Conservation (phyloP, 2,329 filamentous ascomycete genomes). For the Penicillium sp. region DNA sequence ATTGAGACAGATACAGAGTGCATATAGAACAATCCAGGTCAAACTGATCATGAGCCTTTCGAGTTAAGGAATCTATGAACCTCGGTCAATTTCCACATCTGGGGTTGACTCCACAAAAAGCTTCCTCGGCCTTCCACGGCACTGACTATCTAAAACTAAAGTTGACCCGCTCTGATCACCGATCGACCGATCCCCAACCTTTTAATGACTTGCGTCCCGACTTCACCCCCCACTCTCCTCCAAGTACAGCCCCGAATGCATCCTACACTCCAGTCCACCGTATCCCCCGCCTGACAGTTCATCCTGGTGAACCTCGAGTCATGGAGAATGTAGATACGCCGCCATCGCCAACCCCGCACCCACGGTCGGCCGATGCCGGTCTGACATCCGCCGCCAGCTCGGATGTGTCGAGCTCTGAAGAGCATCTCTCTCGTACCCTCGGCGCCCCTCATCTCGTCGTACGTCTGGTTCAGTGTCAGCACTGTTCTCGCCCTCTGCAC, state of each 20-base stretch:
- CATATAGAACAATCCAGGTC: background rate
- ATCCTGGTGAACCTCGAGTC: background rate
- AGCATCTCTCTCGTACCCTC: constrained; percentile 47
- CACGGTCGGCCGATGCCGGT: constrained; percentile 6
- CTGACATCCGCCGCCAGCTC: constrained; percentile 13
- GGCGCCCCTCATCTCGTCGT: constrained; percentile 65
- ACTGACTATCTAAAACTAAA: constrained; percentile 26
- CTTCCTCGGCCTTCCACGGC: background rate
- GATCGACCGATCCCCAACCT: constrained; percentile 21
- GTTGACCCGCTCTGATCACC: constrained; percentile 22
- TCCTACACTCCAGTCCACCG: background rate
- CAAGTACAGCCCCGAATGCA: constrained; percentile 4
- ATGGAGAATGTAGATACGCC: constrained; percentile 19
- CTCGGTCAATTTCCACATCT: background rate
- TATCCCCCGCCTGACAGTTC: background rate
- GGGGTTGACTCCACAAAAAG: background rate
- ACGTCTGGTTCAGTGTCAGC: constrained; percentile 73
- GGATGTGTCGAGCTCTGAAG: constrained; percentile 25
- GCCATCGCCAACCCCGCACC: constrained; percentile 1
- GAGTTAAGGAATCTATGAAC: background rate
- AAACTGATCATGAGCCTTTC: background rate
- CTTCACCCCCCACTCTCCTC: background rate
- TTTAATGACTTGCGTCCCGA: constrained; percentile 5
- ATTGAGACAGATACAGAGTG: background rate
- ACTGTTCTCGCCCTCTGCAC: constrained; percentile 68